Evolutionary conservation across 768 basidiomycete species (phyloP).

Genomic region (Paxillus rubicundulus): DNA sequence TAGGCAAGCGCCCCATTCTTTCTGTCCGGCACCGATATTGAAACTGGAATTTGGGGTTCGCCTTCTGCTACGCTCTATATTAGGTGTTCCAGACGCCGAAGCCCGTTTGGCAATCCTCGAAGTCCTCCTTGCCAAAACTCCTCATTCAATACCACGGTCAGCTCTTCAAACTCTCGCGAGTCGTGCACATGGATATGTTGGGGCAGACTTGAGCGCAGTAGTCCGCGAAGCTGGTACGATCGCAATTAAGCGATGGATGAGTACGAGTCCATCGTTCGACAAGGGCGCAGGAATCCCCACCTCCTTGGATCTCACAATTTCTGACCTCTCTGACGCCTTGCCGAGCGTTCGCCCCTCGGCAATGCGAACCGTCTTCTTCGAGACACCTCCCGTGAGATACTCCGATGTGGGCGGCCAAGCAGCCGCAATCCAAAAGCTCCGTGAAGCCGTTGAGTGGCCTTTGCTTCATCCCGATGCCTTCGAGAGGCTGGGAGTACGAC

Average conservation of each 20-base stretch:
- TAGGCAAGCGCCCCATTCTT: slow-evolving; percentile 48
- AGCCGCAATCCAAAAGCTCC: slow-evolving; percentile 76
- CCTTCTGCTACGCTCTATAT: background rate
- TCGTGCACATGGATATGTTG: slow-evolving; percentile 93
- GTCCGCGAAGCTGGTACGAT: slow-evolving; percentile 90
- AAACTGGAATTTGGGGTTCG: background rate
- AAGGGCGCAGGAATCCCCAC: slow-evolving; percentile 6
- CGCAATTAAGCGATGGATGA: slow-evolving; percentile 83
- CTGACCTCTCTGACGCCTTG: slow-evolving; percentile 70
- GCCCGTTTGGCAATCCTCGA: slow-evolving; percentile 83
- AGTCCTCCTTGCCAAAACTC: slow-evolving; percentile 80
- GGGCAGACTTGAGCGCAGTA: slow-evolving; percentile 90
- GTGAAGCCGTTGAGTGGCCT: slow-evolving; percentile 96
- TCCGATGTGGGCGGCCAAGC: slow-evolving; percentile 89
- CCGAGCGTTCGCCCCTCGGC: slow-evolving; percentile 86
- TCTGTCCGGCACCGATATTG: background rate
- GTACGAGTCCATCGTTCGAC: slow-evolving; percentile 15
- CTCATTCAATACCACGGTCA: slow-evolving; percentile 60
- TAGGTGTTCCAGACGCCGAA: slow-evolving; percentile 85
- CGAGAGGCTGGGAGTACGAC: slow-evolving; percentile 77
- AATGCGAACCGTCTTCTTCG: slow-evolving; percentile 90
- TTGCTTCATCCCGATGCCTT: slow-evolving; percentile 85
- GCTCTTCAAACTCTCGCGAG: slow-evolving; percentile 68
- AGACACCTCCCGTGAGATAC: slow-evolving; percentile 79
- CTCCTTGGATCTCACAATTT: slow-evolving; percentile 44